Conservation (phyloP, 176 grass and related monocot genomes). For the Rhipidocladum racemiflorum region DNA sequence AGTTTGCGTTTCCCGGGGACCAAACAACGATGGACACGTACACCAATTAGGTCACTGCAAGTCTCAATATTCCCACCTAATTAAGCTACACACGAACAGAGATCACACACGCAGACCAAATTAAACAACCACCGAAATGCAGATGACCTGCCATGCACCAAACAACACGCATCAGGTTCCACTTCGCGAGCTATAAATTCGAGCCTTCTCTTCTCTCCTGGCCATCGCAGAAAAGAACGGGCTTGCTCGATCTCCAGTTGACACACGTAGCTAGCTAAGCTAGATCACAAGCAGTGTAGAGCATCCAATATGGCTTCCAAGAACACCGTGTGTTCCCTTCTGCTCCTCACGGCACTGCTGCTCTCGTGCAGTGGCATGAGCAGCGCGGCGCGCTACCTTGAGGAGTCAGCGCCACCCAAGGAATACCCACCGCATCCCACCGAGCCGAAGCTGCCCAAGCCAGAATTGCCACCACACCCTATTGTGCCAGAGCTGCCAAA, state of each 20-base stretch:
- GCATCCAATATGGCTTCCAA: slow-evolving; percentile 8
- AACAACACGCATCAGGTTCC: neutral
- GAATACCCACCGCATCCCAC: too few relatives aligned
- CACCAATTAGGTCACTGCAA: neutral
- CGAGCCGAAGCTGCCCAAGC: too few relatives aligned
- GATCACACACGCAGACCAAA: neutral
- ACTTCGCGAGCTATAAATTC: neutral
- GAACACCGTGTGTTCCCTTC: neutral
- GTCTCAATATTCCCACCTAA: neutral
- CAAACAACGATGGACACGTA: neutral
- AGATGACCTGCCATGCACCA: slow-evolving; percentile 6
- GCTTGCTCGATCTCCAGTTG: neutral
- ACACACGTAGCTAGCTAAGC: neutral
- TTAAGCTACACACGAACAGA: neutral
- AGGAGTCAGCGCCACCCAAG: slow-evolving; percentile 24
- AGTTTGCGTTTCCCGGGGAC: neutral
- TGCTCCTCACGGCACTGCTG: slow-evolving; percentile 25
- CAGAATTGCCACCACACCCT: neutral
- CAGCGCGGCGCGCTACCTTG: slow-evolving; percentile 14
- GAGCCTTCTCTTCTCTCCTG: neutral
- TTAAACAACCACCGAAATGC: neutral
- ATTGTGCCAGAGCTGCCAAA: neutral
- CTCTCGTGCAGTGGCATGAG: slow-evolving; percentile 26
- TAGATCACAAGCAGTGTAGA: neutral
- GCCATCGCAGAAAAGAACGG: neutral